These are phyloP conservation scores for Pisolithus microcarpus DNA, from an alignment of 768 basidiomycete species.

Conservation along the genomic window DNA sequence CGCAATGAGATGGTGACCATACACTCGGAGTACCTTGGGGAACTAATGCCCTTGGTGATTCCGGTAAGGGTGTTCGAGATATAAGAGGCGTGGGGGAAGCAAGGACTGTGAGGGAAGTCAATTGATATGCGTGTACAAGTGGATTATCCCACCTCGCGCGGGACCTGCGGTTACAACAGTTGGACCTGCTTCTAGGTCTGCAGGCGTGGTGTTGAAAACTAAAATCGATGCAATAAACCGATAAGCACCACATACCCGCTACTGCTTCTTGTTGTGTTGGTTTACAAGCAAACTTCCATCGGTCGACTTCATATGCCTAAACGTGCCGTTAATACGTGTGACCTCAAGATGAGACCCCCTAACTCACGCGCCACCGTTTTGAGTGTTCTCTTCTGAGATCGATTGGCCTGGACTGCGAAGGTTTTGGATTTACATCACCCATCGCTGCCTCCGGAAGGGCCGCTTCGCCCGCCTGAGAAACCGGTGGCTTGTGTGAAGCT, in stretches of 20 bases:
- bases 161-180: not conserved
- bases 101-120: not conserved
- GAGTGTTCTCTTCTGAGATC: constrained; percentile 11
- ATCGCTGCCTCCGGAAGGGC: constrained; percentile 2
- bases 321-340: not conserved
- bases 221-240: not conserved
- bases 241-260: constrained; percentile 6
- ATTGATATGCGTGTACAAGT: not conserved
- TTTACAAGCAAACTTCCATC: constrained; percentile 11
- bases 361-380: constrained; percentile 23
- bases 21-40: constrained; percentile 24
- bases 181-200: constrained; percentile 3
- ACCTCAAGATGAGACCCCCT: not conserved
- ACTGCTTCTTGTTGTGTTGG: constrained; percentile 4
- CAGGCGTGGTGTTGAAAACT: not conserved
- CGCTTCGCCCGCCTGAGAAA: not conserved
- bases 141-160: not conserved
- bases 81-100: not conserved
- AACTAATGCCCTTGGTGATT: not conserved
- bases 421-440: constrained; percentile 2
- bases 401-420: constrained; percentile 3
- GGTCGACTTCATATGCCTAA: constrained; percentile 10
- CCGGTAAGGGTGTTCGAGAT: constrained; percentile 6
- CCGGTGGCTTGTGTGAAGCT: constrained; percentile 1
- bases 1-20: constrained; percentile 22